Evolutionary conservation across 1,284 basidiomycete genomes (phyloP), one percentile per base, ranked within the genome.

Genomic region (Vanrija sp.): DNA sequence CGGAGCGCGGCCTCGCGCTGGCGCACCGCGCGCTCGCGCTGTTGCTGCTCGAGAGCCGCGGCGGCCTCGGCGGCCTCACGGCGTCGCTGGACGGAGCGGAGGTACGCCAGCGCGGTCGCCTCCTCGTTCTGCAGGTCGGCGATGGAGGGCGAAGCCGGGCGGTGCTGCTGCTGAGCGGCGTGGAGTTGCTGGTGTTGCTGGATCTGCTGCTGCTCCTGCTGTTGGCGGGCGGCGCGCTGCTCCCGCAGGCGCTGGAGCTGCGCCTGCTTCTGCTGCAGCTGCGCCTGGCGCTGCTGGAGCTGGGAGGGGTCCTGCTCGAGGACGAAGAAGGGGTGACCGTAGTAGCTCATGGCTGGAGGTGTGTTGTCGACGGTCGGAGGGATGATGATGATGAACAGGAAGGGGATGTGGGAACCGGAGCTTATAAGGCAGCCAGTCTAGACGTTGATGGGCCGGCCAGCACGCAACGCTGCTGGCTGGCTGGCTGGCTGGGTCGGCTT

Each of bases 61-160:
- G 58, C 57, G 46, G 63, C 65, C 43, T 68, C 60, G 46, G 65
- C 62, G 34, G 64, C 68, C 57, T 73, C 56, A 18, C 65, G 61
- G 18, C 71, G 65, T 38, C 67, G 65, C 52, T 67, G 71, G 52
- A 75, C 67, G 5, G 64, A 50, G 43, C 58, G 65, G 34, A 75
- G 69, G 58, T 73, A 69, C 26, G 66, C 70, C n/a, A 69, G 60
- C 21, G 68, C 71, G 25, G 67, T 66, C 44, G 60, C 65, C 51
- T 75, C 73, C 52, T 75, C 71, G 40, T 65, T 63, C 16, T 67
- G 65, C 46, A 70, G 54, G 40, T 54, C 49, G 46, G 25, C 46
- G 34, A 34, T 34, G 9, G 34, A 34, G 9, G 34, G 34, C 10
- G 34, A 25, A 9, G 44, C 21, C 1, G 19, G 6, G 23, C n/a